Base-by-base conservation (phyloP, 208 protist species). In the Blechomonas ayalai region DNA sequence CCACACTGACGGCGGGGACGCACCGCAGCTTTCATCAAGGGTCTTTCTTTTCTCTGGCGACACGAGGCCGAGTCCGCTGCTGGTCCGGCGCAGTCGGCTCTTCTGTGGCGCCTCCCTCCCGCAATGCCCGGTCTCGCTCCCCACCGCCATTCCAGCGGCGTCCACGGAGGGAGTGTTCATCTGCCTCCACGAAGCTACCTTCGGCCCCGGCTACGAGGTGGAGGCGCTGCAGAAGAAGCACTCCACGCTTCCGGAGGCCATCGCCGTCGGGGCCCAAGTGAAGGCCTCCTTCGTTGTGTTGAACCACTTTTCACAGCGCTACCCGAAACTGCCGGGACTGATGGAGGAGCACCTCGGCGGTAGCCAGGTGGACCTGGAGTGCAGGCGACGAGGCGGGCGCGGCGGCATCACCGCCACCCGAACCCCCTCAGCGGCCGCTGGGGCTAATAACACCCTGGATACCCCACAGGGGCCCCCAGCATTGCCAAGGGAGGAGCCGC, bases 181-280 rank as follows among this genome's bases (percentile, higher is more conserved):
- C 2, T 78, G 92, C 4, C 67, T 97, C 0, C 93, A 97, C 61
- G 93, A 97, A 56, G 90, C 90, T 15, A 97, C 93, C 3, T 96
- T 97, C 42, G 86, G 91, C 16, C 85, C 88, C 23, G 76, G 75
- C 9, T 90, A 76, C 44, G 67, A 78, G 33, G 70, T 52, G 2
- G 82, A 96, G 59, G 93, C 93, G 10, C 27, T 75, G 4, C 46
- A 52, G 9, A 95, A 96, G 66, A 79, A 68, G 28, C 93, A 97
- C 59, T 90, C 67, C 4, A 96, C 92, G 9, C 60, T 92, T 1
- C 56, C 64, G 2, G 88, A 96, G 64, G 92, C 90, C 0, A 44
- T 97, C 10, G 13, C 48, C 24, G 67, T 90, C 33, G 83, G 66
- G 8, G 45, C 38, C 5, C 33, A 57, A 0, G 59, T 83, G 24